Evolutionary conservation across 2,329 filamentous ascomycete species (phyloP).

Genomic region (Paramyrothecium sp.): DNA sequence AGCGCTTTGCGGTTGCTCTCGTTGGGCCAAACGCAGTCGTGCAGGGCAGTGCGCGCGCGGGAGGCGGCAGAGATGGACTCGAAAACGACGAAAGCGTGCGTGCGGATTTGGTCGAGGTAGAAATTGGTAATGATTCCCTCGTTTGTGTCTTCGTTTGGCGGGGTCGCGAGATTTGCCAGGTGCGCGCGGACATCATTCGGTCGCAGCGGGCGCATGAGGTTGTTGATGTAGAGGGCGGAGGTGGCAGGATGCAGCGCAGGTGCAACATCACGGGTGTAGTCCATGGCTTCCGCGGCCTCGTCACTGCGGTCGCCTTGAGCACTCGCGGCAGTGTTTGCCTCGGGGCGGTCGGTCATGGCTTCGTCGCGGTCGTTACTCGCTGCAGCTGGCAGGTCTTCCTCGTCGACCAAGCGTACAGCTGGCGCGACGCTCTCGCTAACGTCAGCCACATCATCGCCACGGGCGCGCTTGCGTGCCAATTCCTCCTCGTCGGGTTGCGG

Average conservation of each 20-base stretch:
- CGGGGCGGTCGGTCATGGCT: neutral
- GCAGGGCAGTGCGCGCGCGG: conserved; percentile 72
- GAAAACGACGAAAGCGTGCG: conserved; percentile 83
- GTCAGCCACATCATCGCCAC: conserved; percentile 30
- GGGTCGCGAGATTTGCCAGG: conserved; percentile 65
- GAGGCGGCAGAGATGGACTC: conserved; percentile 67
- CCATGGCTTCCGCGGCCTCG: conserved; percentile 22
- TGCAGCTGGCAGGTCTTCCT: conserved; percentile 6
- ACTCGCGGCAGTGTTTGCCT: neutral
- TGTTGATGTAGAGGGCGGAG: conserved; percentile 79
- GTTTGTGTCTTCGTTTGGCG: conserved; percentile 49
- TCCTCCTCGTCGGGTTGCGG: conserved; percentile 56
- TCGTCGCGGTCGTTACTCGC: neutral
- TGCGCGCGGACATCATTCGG: conserved; percentile 65
- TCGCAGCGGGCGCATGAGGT: conserved; percentile 85
- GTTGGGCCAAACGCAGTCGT: conserved; percentile 80
- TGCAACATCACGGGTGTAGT: conserved; percentile 34
- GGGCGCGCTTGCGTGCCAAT: conserved; percentile 53
- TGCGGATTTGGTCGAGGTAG: conserved; percentile 81
- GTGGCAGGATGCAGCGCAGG: conserved; percentile 72
- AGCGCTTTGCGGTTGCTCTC: conserved; percentile 81
- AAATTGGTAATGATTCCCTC: conserved; percentile 61
- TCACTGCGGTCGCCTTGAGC: neutral
- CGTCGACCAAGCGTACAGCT: conserved; percentile 8
- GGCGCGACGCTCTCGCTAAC: conserved; percentile 10